Evolutionary conservation across 2,329 filamentous ascomycete species (phyloP), one percentile per base, ranked within the genome.

Genomic region (Purpureocillium takamizusanense): DNA sequence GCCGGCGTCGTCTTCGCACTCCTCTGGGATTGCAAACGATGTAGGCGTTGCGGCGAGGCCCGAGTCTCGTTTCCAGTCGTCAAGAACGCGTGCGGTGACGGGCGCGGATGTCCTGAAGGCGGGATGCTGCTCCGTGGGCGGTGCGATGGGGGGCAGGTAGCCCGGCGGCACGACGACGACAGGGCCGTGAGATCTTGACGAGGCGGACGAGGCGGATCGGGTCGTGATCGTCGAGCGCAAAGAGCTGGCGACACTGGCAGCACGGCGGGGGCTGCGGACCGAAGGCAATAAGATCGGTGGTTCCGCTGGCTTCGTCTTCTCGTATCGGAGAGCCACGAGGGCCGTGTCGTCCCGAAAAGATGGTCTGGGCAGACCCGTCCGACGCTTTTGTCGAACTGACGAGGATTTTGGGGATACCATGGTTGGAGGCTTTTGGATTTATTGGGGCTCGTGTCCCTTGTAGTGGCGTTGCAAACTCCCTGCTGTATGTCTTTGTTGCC

Each of bases 281-380:
- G 69, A 65, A 35, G 67, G 57, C 42, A 76, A 56, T 33, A 70
- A 69, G 45, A 78, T 73, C 28, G 76, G 77, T 42, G 72, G 72
- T 54, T 74, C 69, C 35, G 72, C 72, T 48, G 72, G 67, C 36
- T 69, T 60, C 28, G 73, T 76, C 56, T 79, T 69, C 52, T 81
- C 77, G 60, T 81, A 81, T 41, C 74, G 71, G 39, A 81, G 51
- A 35, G 68, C 69, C 42, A 79, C 65, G 48, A 79, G 55, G 46
- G 56, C 60, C 31, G 63, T 58, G 47, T 74, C 72, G 50, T 71
- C 68, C 42, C 66, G 62, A 50, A 74, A 58, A 27, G 53, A 52
- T 14, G 51, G 43, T 42, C 49, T 54, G 32, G 49, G 49, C 43
- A 59, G 52, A 41, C 56, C 46, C 15, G 66, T 54, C 44, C 59